Evolutionary conservation across 192 early-diverging fungal genomes (phyloP), one percentile per base, ranked within the genome.

Genomic region (Geranomyces variabilis): DNA sequence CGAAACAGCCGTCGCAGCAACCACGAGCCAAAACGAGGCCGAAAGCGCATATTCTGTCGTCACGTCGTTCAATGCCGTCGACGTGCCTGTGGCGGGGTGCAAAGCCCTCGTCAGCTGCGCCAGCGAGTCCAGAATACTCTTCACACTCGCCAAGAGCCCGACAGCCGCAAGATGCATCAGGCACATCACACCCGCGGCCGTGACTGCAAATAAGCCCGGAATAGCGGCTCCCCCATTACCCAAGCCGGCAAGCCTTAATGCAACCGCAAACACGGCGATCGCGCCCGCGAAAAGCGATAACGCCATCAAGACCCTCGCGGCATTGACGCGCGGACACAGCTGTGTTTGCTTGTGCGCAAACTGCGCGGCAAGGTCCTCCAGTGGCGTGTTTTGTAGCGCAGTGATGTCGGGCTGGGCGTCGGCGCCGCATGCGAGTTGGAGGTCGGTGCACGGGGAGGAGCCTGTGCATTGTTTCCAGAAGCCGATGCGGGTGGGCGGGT

Each of bases 311-410:
- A 67, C 66, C 19, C 66, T 12, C 17, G 66, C 66, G 21, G 66
- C 66, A 31, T 67, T 67, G 22, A 55, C 29, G 26, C 66, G 46
- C 14, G 66, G 66, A 31, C 66, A 67, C 31, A 67, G 66, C 17
- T 33, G 19, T 24, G 21, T 24, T 29, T 55, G 24, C 3, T n/a
- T 55, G 31, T 22, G 17, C 12, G 36, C 29, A 5, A 67, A 67
- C 9, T 49, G 47, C 7, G 9, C 33, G n/a, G 63, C 63, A 8
- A 24, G 14, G 1, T 6, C 43, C 9, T 7, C 41, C 12, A 41
- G 31, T 15, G 24, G 29, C 60, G n/a, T 30, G 36, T 34, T 26
- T 21, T 41, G 60, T 0, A 30, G 22, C 29, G 30, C 60, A 10
- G 60, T 62, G 13, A 22, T n/a, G 30, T 36, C 60, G 41, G 15